These are phyloP conservation scores for Elaphomyces granulatus DNA, from an alignment of 495 filamentous ascomycete species.

Conservation along the genomic window DNA sequence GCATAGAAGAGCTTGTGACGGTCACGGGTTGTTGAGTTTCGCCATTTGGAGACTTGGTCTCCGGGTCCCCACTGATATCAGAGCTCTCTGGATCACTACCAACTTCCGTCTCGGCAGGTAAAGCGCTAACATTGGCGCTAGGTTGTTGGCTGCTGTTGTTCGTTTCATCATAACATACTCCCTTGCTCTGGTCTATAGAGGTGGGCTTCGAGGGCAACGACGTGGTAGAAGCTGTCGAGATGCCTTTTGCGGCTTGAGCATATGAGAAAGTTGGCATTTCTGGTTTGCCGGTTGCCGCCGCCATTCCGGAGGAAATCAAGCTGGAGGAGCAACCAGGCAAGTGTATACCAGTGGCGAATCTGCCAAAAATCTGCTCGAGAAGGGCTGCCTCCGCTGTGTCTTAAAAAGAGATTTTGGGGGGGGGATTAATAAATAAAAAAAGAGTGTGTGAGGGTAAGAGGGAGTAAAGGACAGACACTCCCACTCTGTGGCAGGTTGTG, in stretches of 20 bases:
- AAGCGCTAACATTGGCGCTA: constrained; percentile 1
- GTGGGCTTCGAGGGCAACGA: constrained; percentile 23
- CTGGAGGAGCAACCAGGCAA: background rate
- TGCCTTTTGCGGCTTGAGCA: constrained; percentile 83
- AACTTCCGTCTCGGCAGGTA: constrained; percentile 15
- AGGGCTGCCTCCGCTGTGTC: constrained; percentile 3
- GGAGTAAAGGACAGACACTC: no score
- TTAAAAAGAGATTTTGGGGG: no score
- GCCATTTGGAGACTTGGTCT: constrained; percentile 20
- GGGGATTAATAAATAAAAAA: no score
- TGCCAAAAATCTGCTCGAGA: constrained; percentile 1
- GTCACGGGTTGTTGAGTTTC: constrained; percentile 18
- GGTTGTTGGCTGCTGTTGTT: constrained; percentile 8
- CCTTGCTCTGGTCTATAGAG: constrained; percentile 18
- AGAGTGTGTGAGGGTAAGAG: no score
- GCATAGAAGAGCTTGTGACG: constrained; percentile 17
- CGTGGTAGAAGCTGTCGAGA: constrained; percentile 23
- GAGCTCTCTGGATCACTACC: constrained; percentile 17
- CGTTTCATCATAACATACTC: constrained; percentile 9
- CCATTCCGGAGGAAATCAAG: constrained; percentile 13
- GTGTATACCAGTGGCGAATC: constrained; percentile 2
- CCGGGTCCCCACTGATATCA: constrained; percentile 15
- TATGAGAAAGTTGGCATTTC: constrained; percentile 63
- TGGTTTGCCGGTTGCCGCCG: constrained; percentile 21
- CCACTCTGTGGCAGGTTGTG: no score